Evolutionary conservation across 257 asterid species (phyloP), one percentile per base, ranked within the genome.

Genomic region (Euphrasia confusa): DNA sequence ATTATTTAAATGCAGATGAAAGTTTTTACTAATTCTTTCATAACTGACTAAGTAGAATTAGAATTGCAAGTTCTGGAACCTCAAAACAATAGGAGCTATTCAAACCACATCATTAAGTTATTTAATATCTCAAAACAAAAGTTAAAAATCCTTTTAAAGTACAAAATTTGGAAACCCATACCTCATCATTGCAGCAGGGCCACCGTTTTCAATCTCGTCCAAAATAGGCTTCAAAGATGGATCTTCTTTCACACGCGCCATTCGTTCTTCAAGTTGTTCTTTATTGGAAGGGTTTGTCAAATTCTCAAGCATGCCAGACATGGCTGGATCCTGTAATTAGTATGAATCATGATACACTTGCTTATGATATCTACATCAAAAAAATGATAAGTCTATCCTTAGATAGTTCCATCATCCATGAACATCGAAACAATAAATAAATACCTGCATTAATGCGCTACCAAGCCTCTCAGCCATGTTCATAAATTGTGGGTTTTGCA

Each of bases 111-210:
- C 7, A 33, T 33, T 5, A 33, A 5, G 1, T 33, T 0, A 5
- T 33, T 33, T 33, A 5, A 5, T 33, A 33, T 33, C 39, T 33
- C 39, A 4, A 33, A 33, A 33, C 7, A 33, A 42, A 39, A 67
- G 1, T 52, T 49, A 21, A 33, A 33, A 33, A 33, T 33, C 33
- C 4, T 30, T 30, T 30, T 30, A 30, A 28, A 30, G 5, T 5
- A 4, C 4, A 30, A 30, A 3, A 30, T 2, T 30, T 4, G 8
- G 33, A 45, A 59, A 17, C 32, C 15, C 32, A 39, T 15, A 93
- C 97, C 86, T 90, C 97, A 90, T 90, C 97, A 90, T 90, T 5
- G 97, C 97, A 75, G 96, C 77, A 47, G 97, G 97, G 59, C 97
- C 97, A 60, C 97, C 97, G 33, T 39, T 77, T 68, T 90, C 97